phyloP scores from a whole-genome alignment of 768 basidiomycete genomes.

The Phanerodontia chrysosporium region DNA sequence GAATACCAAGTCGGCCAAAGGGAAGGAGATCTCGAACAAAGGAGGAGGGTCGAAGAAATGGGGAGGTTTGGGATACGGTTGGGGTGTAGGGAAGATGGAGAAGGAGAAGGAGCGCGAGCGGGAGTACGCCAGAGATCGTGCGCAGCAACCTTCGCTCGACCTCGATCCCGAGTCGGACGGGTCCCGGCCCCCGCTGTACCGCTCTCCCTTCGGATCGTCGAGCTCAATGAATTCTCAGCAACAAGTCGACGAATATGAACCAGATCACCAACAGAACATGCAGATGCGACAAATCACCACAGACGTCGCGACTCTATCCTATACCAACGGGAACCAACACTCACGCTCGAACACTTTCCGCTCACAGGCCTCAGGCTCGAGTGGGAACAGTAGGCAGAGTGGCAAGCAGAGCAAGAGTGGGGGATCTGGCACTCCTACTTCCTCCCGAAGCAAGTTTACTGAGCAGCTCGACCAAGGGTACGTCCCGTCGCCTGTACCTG shows the following conservation, averaged over 20 bases:
- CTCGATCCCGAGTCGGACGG: conserved; percentile 27
- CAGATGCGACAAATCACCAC: neutral
- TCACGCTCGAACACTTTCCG: conserved; percentile 13
- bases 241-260: neutral
- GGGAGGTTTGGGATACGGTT: conserved; percentile 71
- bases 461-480: conserved; percentile 5
- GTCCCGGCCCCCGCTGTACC: conserved; percentile 21
- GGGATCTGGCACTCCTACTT: neutral
- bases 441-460: conserved; percentile 11
- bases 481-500: too few relatives aligned
- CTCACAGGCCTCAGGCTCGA: conserved; percentile 4
- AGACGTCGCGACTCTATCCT: neutral
- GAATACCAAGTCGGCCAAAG: conserved; percentile 14
- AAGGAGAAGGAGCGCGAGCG: conserved; percentile 32
- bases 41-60: conserved; percentile 29
- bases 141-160: conserved; percentile 25
- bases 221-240: neutral
- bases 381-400: neutral
- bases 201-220: conserved; percentile 12
- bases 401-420: neutral
- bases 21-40: conserved; percentile 9
- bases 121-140: conserved; percentile 29
- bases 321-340: conserved; percentile 11
- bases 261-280: neutral
- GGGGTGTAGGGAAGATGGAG: conserved; percentile 53